Conservation (phyloP, 2,329 filamentous ascomycete genomes). For the Rutstroemia sp. region DNA sequence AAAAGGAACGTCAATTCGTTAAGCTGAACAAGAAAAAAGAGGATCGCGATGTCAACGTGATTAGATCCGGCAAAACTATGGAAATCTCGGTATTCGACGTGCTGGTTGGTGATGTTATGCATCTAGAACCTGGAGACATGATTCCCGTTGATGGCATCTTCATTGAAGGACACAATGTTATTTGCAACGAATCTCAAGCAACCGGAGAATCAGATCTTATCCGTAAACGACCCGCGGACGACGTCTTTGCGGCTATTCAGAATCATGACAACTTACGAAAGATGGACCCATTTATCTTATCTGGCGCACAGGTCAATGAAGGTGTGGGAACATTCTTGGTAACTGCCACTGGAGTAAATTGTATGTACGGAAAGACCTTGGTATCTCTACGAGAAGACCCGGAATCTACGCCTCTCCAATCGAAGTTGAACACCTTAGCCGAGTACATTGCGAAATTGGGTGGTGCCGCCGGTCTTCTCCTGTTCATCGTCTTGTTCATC, state of each 20-base stretch:
- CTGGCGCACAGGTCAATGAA: slow-evolving; percentile 69
- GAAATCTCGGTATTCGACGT: slow-evolving; percentile 66
- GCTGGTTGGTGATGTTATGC: slow-evolving; percentile 66
- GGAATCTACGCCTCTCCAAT: slow-evolving; percentile 71
- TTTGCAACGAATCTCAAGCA: slow-evolving; percentile 67
- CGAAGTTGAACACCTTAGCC: slow-evolving; percentile 68
- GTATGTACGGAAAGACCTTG: slow-evolving; percentile 69
- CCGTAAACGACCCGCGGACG: slow-evolving; percentile 57
- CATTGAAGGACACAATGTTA: slow-evolving; percentile 57
- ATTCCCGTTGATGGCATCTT: slow-evolving; percentile 66
- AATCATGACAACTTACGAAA: slow-evolving; percentile 53
- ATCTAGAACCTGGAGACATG: slow-evolving; percentile 66
- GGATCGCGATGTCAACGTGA: slow-evolving; percentile 64
- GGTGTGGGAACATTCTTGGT: slow-evolving; percentile 71
- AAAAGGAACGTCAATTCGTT: slow-evolving; percentile 74
- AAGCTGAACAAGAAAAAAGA: slow-evolving; percentile 77
- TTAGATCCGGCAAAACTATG: slow-evolving; percentile 64
- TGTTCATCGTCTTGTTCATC: slow-evolving; percentile 76
- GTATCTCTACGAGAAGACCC: slow-evolving; percentile 71
- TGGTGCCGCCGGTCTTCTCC: slow-evolving; percentile 60
- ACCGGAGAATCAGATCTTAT: slow-evolving; percentile 70
- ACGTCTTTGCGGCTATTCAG: slow-evolving; percentile 57
- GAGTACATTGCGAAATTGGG: slow-evolving; percentile 75
- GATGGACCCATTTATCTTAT: slow-evolving; percentile 74
- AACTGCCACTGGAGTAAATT: slow-evolving; percentile 66